Evolutionary conservation across 2,329 filamentous ascomycete species (phyloP).

Genomic region (Apiospora malaysiana): DNA sequence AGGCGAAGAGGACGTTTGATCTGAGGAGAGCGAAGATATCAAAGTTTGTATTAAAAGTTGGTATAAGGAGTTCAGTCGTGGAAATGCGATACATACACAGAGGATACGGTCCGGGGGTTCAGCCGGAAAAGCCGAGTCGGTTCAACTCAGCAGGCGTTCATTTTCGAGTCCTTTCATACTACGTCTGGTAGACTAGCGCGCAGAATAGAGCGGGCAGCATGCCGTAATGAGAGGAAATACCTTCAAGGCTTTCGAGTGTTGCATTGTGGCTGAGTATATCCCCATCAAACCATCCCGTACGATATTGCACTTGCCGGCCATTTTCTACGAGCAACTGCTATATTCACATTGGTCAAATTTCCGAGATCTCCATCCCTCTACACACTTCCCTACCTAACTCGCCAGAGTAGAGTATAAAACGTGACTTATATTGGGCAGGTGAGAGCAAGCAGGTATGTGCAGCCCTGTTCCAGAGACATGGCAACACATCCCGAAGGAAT

Average conservation of each 20-base stretch:
- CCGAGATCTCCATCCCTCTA: no score
- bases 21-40: background rate
- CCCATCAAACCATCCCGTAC: no score
- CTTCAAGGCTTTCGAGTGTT: background rate
- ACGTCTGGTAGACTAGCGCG: background rate
- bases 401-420: background rate
- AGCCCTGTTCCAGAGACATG: background rate
- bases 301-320: no score
- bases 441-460: background rate
- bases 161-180: background rate
- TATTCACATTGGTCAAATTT: no score
- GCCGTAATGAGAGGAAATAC: background rate
- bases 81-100: background rate
- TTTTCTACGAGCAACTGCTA: no score
- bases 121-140: background rate
- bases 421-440: background rate
- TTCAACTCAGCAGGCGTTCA: conserved; percentile 12
- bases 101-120: background rate
- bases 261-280: background rate
- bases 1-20: conserved; percentile 15
- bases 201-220: background rate
- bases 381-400: background rate
- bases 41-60: background rate
- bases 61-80: background rate
- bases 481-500: conserved; percentile 8